Evolutionary conservation across 306 rosid genomes (phyloP), one percentile per base, ranked within the genome.

Genomic region (Quercus robur): DNA sequence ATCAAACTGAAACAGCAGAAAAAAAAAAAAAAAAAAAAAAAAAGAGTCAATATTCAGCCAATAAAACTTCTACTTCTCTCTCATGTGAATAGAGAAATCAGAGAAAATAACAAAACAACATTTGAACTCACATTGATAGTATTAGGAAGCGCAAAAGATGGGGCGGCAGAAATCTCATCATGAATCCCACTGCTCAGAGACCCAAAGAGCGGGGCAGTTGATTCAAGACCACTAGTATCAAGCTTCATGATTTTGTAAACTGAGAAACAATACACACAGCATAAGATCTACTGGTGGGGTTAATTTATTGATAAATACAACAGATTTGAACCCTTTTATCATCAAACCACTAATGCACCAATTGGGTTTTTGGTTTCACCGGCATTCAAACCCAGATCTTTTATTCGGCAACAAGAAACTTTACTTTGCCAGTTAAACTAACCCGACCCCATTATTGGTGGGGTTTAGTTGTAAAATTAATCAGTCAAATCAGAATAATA

Each of bases 151-250:
- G 89, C 92, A 59, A 96, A 96, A 8, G 93, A 81, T 0, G 99
- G 98, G n/a, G 94, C 82, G 9, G 85, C 87, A 2, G 94, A 77
- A 76, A 93, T 73, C 23, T 79, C 94, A 51, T 89, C 97, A 46
- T 61, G 33, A 56, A 89, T 63, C 77, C 81, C 93, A 77, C 70
- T 76, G 75, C 75, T 77, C 9, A 0, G 9, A 7, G 84, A 81
- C 51, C 89, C 89, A 63, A 85, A 75, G 51, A 79, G 76, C 20
- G 94, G 73, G 19, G 86, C 82, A 56, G 88, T 75, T 38, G 97
- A 83, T 77, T 91, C 90, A 23, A 96, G 89, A 81, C 97, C 94
- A 26, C 85, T 91, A 54, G 92, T 88, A 83, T 96, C 94, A 23
- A 91, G 91, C 97, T 88, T 93, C 99, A 95, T 93, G 69, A 20